Base-by-base conservation (phyloP, 331 rosid species). In the Arachis monticola region DNA sequence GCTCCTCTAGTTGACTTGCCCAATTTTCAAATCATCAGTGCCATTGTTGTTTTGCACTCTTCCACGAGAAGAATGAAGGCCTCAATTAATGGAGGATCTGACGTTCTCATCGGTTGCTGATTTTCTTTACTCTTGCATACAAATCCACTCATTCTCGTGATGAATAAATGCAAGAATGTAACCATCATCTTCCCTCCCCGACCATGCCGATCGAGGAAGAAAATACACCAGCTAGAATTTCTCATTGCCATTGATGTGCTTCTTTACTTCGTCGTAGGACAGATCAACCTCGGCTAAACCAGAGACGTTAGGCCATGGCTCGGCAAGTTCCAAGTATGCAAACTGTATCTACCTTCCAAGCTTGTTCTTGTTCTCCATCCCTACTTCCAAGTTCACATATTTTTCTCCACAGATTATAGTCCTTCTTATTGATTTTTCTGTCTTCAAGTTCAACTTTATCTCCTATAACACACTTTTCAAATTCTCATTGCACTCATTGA, bases 281-380 rank as follows among this genome's bases (percentile, higher is more conserved):
- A 93, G 70, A 75, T 91, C 93, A 0, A 93, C 97, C 64, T 93
- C 91, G 0, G 94, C 96, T 38, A 93, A 91, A 0, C 98, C 97
- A 0, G 98, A 91, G 11, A 93, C 98, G 47, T 89, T 93, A 0
- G 98, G 98, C 98, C 98, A 93, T 13, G 98, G 97, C 77, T 93
- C 97, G 0, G 96, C 97, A 2, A 93, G 76, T 2, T 97, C 98
- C 7, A 93, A 48, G 60, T 91, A 91, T 0, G 96, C 93, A 73
- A 81, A 93, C 64, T 57, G 86, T 4, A 96, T 88, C 56, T 91
- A 89, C 6, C 90, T 70, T 0, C 98, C 98, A 0, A 93, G 86
- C 27, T 3, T 83, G 87, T 91, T 85, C 44, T 92, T 87, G 80
- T 93, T 93, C 63, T 91, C 98, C 98, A 93, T 93, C 3, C 98